These are phyloP conservation scores for Straminergon stramineum DNA, from an alignment of 225 moss, liverwort and hornwort genomes.

Conservation along the genomic window DNA sequence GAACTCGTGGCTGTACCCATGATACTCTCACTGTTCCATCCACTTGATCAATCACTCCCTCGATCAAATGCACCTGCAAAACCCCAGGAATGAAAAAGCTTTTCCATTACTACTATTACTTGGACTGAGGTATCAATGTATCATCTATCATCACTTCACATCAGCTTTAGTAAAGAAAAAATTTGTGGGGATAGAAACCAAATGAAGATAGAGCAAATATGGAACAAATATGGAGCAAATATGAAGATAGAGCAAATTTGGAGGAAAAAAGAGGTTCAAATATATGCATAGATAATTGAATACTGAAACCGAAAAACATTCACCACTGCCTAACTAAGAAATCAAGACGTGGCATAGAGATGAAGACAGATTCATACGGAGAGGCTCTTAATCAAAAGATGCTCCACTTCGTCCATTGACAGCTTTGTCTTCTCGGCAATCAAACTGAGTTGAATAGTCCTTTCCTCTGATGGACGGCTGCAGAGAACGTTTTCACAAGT, in stretches of 20 bases:
- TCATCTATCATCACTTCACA: not conserved
- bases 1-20: slow-evolving; percentile 98
- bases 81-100: not conserved
- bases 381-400: slow-evolving; percentile 93
- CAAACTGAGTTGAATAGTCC: slow-evolving; percentile 80
- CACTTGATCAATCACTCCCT: slow-evolving; percentile 99
- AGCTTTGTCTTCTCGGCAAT: slow-evolving; percentile 91
- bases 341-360: not conserved
- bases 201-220: not conserved
- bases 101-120: not conserved
- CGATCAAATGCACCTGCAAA: slow-evolving; percentile 90
- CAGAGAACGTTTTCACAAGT: not conserved
- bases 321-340: not conserved
- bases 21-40: slow-evolving; percentile 95
- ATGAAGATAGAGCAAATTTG: not conserved
- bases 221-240: not conserved
- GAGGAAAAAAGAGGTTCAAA: not conserved
- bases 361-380: slow-evolving; percentile 41
- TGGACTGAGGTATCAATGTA: not conserved
- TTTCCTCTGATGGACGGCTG: slow-evolving; percentile 98
- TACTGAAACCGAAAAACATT: not conserved
- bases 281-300: not conserved
- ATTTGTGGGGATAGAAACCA: not conserved
- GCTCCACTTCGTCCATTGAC: slow-evolving; percentile 85
- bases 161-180: not conserved